Base-by-base conservation (phyloP, 192 early-diverging fungal genomes). In the Endogone sp. region DNA sequence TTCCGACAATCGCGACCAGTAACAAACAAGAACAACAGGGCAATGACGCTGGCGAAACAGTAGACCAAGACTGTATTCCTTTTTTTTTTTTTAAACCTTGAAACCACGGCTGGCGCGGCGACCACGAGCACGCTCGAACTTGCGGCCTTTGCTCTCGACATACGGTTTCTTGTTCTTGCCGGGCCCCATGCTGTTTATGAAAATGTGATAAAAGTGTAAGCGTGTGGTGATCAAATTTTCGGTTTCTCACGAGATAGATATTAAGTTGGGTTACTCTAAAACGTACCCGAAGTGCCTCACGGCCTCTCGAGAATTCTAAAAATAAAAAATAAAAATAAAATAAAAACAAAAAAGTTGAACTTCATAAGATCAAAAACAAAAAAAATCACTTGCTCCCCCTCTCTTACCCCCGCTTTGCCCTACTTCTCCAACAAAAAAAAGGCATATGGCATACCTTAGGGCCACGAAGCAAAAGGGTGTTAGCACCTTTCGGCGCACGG, bases 121-220 rank as follows among this genome's bases (percentile, higher is more conserved):
- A 92, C 98, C 98, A 96, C 98, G 95, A 81, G 97, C 98, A 56
- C 86, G 82, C 86, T 99, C 97, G 83, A 97, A 97, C 93, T 99
- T 99, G 88, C 98, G 92, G 71, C 98, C 98, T 93, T 98, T 98
- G 85, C 93, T 94, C 77, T 92, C 89, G 80, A 98, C 91, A 83
- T 94, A 97, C 71, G 98, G 98, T 82, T 72, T 74, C 76, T 72
- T 78, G 75, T 77, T 65, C 67, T 69, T 70, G 63, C 73, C 71
- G 63, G 77, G 77, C 67, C 77, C 77, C 72, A 78, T 81, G 81
- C 37, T 44, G 37, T 44, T 44, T 44, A 44, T 44, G 37, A 8
- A 13, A 44, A 44, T n/a, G n/a, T n/a, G n/a, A n/a, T n/a, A n/a
- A n/a, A n/a, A n/a, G n/a, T n/a, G n/a, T n/a, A n/a, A n/a, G n/a